phyloP scores from a whole-genome alignment of 495 filamentous ascomycete species.

The Sabuloglossum arenarium region DNA sequence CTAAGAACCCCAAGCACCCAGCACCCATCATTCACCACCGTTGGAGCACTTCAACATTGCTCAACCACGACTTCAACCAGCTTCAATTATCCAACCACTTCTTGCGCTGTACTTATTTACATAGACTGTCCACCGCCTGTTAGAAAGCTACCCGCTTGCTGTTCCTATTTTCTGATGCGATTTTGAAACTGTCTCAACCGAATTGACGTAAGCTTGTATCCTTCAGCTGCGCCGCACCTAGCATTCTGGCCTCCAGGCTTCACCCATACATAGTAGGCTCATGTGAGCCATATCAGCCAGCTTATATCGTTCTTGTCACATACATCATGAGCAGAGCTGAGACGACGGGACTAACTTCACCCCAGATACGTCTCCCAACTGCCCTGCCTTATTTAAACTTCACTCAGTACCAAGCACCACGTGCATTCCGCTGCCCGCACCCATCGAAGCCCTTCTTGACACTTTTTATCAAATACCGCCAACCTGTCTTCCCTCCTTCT shows the following conservation, averaged over 20 bases:
- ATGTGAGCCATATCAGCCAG: not conserved
- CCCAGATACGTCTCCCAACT: not conserved
- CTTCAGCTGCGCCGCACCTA: not conserved
- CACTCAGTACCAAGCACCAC: not conserved
- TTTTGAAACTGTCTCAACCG: not conserved
- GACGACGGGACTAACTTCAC: not conserved
- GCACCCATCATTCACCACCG: not conserved
- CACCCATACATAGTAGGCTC: not conserved
- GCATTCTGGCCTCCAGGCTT: not conserved
- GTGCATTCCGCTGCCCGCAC: not conserved
- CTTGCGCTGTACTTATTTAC: not conserved
- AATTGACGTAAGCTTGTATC: constrained; percentile 2
- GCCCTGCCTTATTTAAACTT: not conserved
- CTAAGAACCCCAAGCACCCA: too few species aligned
- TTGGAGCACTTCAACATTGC: not conserved
- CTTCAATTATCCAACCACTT: not conserved
- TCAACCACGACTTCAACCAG: not conserved
- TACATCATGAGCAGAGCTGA: not conserved
- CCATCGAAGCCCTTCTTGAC: not conserved
- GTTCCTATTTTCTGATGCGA: not conserved
- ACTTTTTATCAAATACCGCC: not conserved
- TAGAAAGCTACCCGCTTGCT: not conserved
- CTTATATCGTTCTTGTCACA: too few species aligned
- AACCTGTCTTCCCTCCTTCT: constrained; percentile 3
- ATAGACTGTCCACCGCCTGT: not conserved